These are phyloP conservation scores for Closterium sp. DNA, from an alignment of 139 green algal genomes.

Conservation along the genomic window DNA sequence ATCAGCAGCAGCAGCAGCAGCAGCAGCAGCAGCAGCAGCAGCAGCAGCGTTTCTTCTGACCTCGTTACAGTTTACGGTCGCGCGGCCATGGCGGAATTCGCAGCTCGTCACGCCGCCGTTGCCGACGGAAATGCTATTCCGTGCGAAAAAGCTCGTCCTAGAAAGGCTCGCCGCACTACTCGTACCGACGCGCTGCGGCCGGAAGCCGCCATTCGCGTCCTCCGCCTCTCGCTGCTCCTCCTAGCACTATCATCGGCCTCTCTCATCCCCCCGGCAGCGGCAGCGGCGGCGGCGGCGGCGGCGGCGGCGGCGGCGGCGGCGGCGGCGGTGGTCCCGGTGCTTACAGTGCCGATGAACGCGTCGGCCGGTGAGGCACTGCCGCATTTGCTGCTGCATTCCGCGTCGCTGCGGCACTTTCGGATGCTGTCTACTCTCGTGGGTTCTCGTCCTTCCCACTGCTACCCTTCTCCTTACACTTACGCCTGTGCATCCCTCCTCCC, in stretches of 20 bases:
- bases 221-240: neutral
- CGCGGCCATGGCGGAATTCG: neutral
- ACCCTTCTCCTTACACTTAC: neutral
- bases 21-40: too few relatives aligned
- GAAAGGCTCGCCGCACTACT: neutral
- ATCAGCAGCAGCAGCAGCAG: too few relatives aligned
- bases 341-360: constrained; percentile 34
- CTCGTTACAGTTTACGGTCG: neutral
- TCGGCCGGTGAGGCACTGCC: neutral
- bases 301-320: constrained; percentile 14
- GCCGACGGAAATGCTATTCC: too few relatives aligned
- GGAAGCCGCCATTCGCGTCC: neutral
- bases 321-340: constrained; percentile 12
- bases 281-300: neutral
- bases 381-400: too few relatives aligned
- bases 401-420: neutral
- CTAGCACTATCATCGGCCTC: neutral
- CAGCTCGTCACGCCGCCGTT: neutral
- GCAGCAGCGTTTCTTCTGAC: too few relatives aligned
- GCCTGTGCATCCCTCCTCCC: neutral
- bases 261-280: neutral
- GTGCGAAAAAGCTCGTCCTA: neutral
- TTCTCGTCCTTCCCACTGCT: neutral
- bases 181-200: too few relatives aligned
- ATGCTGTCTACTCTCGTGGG: neutral